A percentile compares a stretch with the other conserved stretches of the same genome.
These are phyloP conservation scores for Phytophthora pini DNA, from an alignment of 352 stramenopile genomes.

Conservation along the genomic window DNA sequence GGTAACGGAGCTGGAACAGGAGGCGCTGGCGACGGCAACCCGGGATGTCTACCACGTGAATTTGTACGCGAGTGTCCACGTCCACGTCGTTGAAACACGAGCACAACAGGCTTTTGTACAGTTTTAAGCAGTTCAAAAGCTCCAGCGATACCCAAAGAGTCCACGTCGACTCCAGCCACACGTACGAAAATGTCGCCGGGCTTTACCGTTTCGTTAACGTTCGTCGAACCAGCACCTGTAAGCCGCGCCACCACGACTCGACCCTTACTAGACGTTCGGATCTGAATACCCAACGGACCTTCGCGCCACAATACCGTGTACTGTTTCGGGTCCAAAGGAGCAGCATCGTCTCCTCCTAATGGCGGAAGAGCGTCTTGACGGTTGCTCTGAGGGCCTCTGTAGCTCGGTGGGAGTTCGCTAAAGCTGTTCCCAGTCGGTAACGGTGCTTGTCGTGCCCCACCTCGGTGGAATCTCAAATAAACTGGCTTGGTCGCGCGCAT, in stretches of 20 bases:
- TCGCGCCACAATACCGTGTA: conserved; percentile 83
- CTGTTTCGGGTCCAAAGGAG: conserved; percentile 47
- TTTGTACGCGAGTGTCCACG: conserved; percentile 22
- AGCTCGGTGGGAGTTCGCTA: conserved; percentile 23
- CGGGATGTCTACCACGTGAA: conserved; percentile 25
- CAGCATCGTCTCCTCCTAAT: conserved; percentile 16
- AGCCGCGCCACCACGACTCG: conserved; percentile 78
- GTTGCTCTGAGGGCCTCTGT: conserved; percentile 16
- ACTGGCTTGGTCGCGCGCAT: conserved; percentile 80
- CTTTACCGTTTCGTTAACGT: conserved; percentile 58
- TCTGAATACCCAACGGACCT: conserved; percentile 83
- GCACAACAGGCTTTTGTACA: conserved; percentile 79
- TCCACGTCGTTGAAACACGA: conserved; percentile 70
- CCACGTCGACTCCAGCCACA: conserved; percentile 76
- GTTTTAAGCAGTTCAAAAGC: conserved; percentile 82
- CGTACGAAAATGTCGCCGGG: conserved; percentile 81
- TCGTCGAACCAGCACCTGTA: conserved; percentile 64
- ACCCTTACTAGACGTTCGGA: conserved; percentile 69
- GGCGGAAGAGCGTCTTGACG: conserved; percentile 3
- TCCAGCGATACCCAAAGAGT: conserved; percentile 69
- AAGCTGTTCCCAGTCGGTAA: conserved; percentile 27
- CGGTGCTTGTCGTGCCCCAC: conserved; percentile 33
- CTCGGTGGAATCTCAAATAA: conserved; percentile 70
- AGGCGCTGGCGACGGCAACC: conserved; percentile 12
- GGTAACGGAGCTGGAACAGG: conserved; percentile 24